Base-by-base conservation (phyloP, 495 filamentous ascomycete species). In the Xylaria sp. region DNA sequence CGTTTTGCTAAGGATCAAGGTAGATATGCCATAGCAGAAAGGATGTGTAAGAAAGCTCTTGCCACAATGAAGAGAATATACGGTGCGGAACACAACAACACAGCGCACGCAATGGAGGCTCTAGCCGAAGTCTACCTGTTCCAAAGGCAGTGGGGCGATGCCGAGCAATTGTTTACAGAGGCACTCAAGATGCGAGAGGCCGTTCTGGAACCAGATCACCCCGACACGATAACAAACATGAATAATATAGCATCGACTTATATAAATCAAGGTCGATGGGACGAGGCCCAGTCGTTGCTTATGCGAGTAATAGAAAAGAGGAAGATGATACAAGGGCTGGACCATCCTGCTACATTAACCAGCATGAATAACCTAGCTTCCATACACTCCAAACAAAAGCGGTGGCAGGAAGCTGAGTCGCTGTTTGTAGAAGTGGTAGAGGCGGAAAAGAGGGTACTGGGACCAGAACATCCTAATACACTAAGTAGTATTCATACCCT, bases 91-190 rank as follows among this genome's bases (percentile, higher is more conserved):
- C 24, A 62, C 15, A 0, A 1, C 0, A 12, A 48, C 1, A 62
- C 17, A 3, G 8, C 33, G 29, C 15, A 2, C 0, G 8, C 3
- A 6, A 70, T 70, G 58, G 1, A 3, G 2, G 0, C 0, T 6
- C 61, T 70, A 15, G 59, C 44, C 6, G 0, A 9, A 0, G 9
- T 4, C 1, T 65, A 41, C 61, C 5, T 2, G 2, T 0, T 3
- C 0, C 53, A 58, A 29, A 7, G 0, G 8, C 52, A 41, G 8
- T 80, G 61, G 65, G 50, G 52, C 21, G 61, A 67, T 59, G 73
- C 73, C 35, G 70, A 75, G 35, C 44, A 55, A 55, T 17, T 29
- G 12, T 2, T 31, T 17, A 31, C 0, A 14, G 19, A 55, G 52
- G 12, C 26, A 6, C 1, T 17, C 24, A 8, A 59, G 4, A 46